These are phyloP conservation scores for Nidula microcarpa DNA, from an alignment of 768 basidiomycete species.

Conservation along the genomic window DNA sequence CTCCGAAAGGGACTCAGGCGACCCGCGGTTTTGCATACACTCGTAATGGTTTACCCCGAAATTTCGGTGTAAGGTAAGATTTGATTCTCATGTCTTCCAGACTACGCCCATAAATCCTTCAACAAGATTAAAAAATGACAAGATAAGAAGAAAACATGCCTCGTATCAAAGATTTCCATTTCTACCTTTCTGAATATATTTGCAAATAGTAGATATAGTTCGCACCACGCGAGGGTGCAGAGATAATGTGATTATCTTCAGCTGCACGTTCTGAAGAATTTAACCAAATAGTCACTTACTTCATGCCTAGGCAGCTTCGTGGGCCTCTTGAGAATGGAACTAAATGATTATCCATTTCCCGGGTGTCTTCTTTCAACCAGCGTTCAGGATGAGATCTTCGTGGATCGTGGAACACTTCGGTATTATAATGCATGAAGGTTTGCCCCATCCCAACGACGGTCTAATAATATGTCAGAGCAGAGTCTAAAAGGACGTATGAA, in stretches of 20 bases:
- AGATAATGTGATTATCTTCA: too few relatives aligned
- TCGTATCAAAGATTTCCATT: slow-evolving; percentile 24
- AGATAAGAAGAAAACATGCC: slow-evolving; percentile 14
- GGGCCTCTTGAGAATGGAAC: slow-evolving; percentile 43
- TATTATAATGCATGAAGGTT: slow-evolving; percentile 32
- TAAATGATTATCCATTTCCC: slow-evolving; percentile 34
- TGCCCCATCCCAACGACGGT: slow-evolving; percentile 37
- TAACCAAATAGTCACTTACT: slow-evolving; percentile 20
- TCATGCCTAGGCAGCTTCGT: slow-evolving; percentile 40
- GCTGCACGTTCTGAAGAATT: too few relatives aligned
- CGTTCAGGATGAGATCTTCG: slow-evolving; percentile 37
- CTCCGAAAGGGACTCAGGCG: too few relatives aligned
- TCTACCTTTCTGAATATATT: slow-evolving; percentile 35
- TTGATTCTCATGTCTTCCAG: too few relatives aligned
- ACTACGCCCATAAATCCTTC: too few relatives aligned
- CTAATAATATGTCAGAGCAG: slow-evolving; percentile 12
- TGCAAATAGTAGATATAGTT: slow-evolving; percentile 37
- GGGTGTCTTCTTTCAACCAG: slow-evolving; percentile 32
- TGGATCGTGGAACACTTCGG: slow-evolving; percentile 37
- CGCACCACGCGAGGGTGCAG: slow-evolving; percentile 38
- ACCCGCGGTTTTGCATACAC: too few relatives aligned
- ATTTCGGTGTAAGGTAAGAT: too few relatives aligned
- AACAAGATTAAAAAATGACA: too few relatives aligned
- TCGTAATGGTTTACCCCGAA: too few relatives aligned
- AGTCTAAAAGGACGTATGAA: too few relatives aligned